Evolutionary conservation across 2,329 filamentous ascomycete species (phyloP).

Genomic region (Aspergillus bombycis): DNA sequence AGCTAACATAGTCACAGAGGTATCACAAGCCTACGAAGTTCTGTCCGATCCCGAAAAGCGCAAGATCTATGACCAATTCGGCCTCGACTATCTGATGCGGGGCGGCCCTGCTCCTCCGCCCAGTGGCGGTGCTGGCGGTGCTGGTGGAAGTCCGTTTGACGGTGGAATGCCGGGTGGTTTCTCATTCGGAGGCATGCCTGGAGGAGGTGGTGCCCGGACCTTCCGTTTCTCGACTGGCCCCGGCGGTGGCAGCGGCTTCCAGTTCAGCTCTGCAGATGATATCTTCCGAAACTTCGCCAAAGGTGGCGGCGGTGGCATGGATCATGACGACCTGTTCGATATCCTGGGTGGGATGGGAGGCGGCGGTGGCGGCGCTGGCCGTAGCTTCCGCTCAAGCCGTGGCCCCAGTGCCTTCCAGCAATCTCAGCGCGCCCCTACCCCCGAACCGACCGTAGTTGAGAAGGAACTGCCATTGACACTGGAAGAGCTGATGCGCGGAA

Average conservation of each 20-base stretch:
- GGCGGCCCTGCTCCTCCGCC: conserved; percentile 72
- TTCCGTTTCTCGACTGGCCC: conserved; percentile 51
- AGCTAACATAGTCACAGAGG: conserved; percentile 57
- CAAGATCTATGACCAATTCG: conserved; percentile 92
- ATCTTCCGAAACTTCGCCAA: conserved; percentile 87
- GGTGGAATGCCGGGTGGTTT: conserved; percentile 60
- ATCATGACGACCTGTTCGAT: conserved; percentile 57
- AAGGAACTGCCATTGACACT: conserved; percentile 77
- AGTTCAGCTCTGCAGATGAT: conserved; percentile 78
- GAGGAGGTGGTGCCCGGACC: conserved; percentile 52
- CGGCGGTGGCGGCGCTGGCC: conserved; percentile 41
- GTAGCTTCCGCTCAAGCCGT: conserved; percentile 35
- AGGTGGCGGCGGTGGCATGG: conserved; percentile 52
- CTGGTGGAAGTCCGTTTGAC: conserved; percentile 62
- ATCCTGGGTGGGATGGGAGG: conserved; percentile 45
- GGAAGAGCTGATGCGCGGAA: conserved; percentile 85
- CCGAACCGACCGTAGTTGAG: conserved; percentile 90
- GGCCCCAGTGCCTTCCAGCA: conserved; percentile 33
- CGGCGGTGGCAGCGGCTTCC: conserved; percentile 70
- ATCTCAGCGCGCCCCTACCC: conserved; percentile 56
- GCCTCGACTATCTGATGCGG: conserved; percentile 86
- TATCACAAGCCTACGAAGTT: conserved; percentile 97
- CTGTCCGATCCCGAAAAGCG: conserved; percentile 96
- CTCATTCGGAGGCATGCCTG: conserved; percentile 54
- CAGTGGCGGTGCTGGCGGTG: conserved; percentile 58